These are phyloP conservation scores for Alternaria conjuncta DNA, from an alignment of 2,329 filamentous ascomycete species.

Conservation along the genomic window DNA sequence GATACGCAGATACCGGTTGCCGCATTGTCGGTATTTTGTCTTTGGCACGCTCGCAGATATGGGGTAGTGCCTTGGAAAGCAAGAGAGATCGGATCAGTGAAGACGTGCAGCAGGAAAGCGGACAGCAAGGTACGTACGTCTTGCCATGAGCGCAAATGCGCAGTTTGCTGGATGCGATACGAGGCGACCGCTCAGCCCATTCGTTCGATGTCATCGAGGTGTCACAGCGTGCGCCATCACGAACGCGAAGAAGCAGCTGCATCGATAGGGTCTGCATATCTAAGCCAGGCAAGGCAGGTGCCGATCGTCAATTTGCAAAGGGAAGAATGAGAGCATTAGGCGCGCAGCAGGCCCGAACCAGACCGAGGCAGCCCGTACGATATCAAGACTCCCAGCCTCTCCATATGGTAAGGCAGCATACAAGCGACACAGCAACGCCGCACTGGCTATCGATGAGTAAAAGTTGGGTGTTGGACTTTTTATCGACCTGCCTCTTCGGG, in stretches of 20 bases:
- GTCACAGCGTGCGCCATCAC: neutral
- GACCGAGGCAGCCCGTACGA: neutral
- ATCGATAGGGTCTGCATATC: neutral
- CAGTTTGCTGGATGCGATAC: neutral
- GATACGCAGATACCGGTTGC: neutral
- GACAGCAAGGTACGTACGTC: neutral
- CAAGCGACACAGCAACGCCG: neutral
- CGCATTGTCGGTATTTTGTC: neutral
- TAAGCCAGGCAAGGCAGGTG: slow-evolving; percentile 17
- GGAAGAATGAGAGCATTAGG: neutral
- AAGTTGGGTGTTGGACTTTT: slow-evolving; percentile 4
- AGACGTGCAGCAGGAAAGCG: neutral
- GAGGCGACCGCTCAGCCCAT: neutral
- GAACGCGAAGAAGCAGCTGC: neutral
- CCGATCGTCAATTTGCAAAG: slow-evolving; percentile 1
- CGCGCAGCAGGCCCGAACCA: slow-evolving; percentile 1
- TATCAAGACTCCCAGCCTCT: neutral
- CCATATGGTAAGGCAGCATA: neutral
- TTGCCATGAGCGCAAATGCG: neutral
- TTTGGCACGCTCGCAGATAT: neutral
- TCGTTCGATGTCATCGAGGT: neutral
- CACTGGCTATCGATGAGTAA: slow-evolving; percentile 2
- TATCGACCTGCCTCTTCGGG: slow-evolving; percentile 22
- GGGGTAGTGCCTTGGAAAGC: neutral
- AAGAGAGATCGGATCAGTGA: neutral